Evolutionary conservation across 306 rosid genomes (phyloP), one percentile per base, ranked within the genome.

Genomic region (Spatholobus suberectus): DNA sequence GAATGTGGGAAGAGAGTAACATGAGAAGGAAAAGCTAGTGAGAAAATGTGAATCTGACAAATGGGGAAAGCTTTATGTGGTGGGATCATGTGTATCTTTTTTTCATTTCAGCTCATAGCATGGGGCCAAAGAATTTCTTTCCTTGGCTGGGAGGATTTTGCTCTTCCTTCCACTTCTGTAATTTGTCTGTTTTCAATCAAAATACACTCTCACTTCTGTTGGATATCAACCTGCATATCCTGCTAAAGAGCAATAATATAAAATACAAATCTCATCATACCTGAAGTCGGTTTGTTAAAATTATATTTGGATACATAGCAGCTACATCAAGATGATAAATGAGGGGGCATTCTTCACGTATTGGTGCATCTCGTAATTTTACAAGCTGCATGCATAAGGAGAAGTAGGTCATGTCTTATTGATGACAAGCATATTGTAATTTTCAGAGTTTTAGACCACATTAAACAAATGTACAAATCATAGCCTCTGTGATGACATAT

Each of bases 311-410:
- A 88, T 96, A 96, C 98, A 96, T 96, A 65, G 99, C 99, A 80
- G 99, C 99, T 59, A 96, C 99, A 86, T 96, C 99, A 79, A 96
- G 87, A 87, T 96, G 99, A 89, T 96, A 96, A 84, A 96, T 96
- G 52, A 96, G 96, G 74, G 99, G 99, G 83, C 97, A 89, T 73
- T 96, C 99, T 75, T 92, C 97, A 38, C 94, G 93, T 84, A 87
- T 81, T 75, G 98, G 97, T 10, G 70, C 86, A 72, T 92, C 97
- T 79, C 92, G 92, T 88, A 96, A 88, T 15, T 88, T 82, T 73
- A 73, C 78, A 80, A 96, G 99, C 99, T 96, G 88, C 86, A 84
- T 26, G 80, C 43, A 61, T 37, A 32, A 76, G 80, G 73, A 75
- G 32, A 29, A 29, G 77, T 15, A 46, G 69, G 69, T 79, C 59